Evolutionary conservation across 2,329 filamentous ascomycete genomes (phyloP).

Genomic region (Zymoseptoria ardabiliae): DNA sequence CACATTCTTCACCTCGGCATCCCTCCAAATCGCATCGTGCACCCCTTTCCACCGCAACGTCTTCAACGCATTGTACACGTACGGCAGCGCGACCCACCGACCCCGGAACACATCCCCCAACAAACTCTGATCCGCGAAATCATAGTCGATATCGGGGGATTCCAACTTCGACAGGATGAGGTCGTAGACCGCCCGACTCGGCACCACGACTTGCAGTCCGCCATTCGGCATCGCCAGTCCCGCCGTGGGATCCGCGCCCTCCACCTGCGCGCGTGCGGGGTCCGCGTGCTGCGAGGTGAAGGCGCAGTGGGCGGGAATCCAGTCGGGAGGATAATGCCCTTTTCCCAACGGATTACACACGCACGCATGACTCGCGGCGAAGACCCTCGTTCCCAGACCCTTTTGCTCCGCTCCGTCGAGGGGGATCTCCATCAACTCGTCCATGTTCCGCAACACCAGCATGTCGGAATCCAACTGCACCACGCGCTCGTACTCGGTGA

Average conservation of each 20-base stretch:
- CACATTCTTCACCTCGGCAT: conserved; percentile 54
- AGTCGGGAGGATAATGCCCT: conserved; percentile 68
- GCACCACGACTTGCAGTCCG: conserved; percentile 55
- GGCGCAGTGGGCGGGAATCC: conserved; percentile 56
- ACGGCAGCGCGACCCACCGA: conserved; percentile 53
- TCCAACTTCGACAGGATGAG: conserved; percentile 43
- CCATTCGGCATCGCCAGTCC: conserved; percentile 55
- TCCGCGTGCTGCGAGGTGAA: conserved; percentile 51
- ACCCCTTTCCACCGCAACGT: conserved; percentile 50
- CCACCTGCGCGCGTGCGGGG: conserved; percentile 45
- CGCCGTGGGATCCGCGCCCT: conserved; percentile 42
- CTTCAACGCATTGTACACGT: conserved; percentile 56
- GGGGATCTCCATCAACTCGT: conserved; percentile 78
- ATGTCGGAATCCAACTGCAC: conserved; percentile 86
- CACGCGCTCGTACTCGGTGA: conserved; percentile 69
- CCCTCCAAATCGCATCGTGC: conserved; percentile 53
- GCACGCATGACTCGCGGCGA: conserved; percentile 78
- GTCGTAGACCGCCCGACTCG: conserved; percentile 46
- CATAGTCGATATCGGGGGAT: conserved; percentile 44
- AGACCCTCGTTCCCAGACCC: conserved; percentile 57
- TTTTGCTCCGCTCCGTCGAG: conserved; percentile 53
- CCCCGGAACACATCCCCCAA: conserved; percentile 51
- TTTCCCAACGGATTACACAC: conserved; percentile 77
- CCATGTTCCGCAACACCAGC: conserved; percentile 78
- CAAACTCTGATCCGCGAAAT: conserved; percentile 54